These are phyloP conservation scores for Boletellus emodensis DNA, from an alignment of 768 basidiomycete species.

Conservation along the genomic window DNA sequence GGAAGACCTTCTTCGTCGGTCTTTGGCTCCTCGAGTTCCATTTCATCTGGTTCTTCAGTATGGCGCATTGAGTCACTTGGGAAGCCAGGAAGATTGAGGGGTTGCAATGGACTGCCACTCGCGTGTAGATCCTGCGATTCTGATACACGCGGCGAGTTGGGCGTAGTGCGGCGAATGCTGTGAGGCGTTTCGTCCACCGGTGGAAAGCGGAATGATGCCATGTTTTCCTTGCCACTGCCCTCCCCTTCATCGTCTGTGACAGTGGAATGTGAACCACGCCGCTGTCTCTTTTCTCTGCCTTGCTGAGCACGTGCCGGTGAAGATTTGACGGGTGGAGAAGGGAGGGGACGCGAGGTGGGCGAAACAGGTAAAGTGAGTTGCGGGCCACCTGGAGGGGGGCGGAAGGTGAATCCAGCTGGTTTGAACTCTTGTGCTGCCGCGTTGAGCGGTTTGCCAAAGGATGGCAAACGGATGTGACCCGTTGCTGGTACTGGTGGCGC, in stretches of 20 bases:
- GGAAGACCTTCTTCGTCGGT: conserved; percentile 17
- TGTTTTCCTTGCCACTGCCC: conserved; percentile 54
- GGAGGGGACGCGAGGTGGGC: conserved; percentile 36
- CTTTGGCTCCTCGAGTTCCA: conserved; percentile 12
- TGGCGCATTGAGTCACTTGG: conserved; percentile 34
- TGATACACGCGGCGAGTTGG: conserved; percentile 35
- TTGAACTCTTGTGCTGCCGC: conserved; percentile 79
- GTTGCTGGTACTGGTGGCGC: conserved; percentile 37
- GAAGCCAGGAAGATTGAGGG: conserved; percentile 71
- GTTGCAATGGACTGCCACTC: conserved; percentile 24
- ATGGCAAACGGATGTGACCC: conserved; percentile 38
- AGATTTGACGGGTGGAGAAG: conserved; percentile 32
- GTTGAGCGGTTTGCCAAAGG: conserved; percentile 69
- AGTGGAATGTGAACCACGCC: conserved; percentile 44
- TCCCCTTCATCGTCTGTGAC: conserved; percentile 35
- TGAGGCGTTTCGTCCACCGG: conserved; percentile 46
- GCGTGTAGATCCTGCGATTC: conserved; percentile 21
- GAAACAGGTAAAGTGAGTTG: conserved; percentile 41
- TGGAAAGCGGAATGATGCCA: conserved; percentile 79
- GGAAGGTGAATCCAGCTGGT: conserved; percentile 73
- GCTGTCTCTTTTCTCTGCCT: conserved; percentile 78
- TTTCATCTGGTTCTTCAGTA: conserved; percentile 8
- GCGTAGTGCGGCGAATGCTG: conserved; percentile 45
- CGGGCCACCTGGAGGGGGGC: conserved; percentile 63
- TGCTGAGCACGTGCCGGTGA: conserved; percentile 38